A percentile compares a stretch with the other conserved stretches of the same genome.
These are phyloP conservation scores for Aspergillus nanangensis DNA, from an alignment of 495 filamentous ascomycete species.

Conservation along the genomic window DNA sequence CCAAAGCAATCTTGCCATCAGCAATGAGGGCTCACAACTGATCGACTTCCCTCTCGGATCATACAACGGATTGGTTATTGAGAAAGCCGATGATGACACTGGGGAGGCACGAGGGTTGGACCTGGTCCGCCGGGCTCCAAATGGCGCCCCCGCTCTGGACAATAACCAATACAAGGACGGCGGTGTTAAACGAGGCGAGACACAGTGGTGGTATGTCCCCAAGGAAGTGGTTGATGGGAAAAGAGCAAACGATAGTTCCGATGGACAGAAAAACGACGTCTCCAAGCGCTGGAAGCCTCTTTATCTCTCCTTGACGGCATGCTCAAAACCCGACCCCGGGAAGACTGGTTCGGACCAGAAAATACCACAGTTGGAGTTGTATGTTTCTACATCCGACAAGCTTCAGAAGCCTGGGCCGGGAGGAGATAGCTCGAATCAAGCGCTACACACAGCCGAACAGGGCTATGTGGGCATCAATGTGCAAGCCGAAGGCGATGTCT, in stretches of 20 bases:
- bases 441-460: constrained; percentile 36
- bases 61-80: constrained; percentile 31
- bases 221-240: constrained; percentile 29
- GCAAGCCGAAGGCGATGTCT: constrained; percentile 55
- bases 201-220: constrained; percentile 53
- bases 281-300: constrained; percentile 45
- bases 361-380: constrained; percentile 72
- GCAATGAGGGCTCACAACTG: constrained; percentile 19
- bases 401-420: constrained; percentile 67
- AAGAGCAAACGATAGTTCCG: constrained; percentile 11
- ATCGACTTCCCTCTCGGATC: constrained; percentile 25
- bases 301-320: constrained; percentile 79
- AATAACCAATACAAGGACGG: constrained; percentile 58
- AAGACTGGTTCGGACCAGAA: constrained; percentile 19
- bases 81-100: constrained; percentile 21
- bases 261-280: constrained; percentile 10
- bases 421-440: constrained; percentile 35
- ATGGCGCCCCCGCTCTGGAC: constrained; percentile 41
- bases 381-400: constrained; percentile 60
- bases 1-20: constrained; percentile 38
- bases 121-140: constrained; percentile 57
- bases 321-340: constrained; percentile 60
- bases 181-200: constrained; percentile 55
- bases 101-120: constrained; percentile 48
- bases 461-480: constrained; percentile 52